Evolutionary conservation across 108 stramenopile species (phyloP).

Genomic region (Cyclotella baltica): DNA sequence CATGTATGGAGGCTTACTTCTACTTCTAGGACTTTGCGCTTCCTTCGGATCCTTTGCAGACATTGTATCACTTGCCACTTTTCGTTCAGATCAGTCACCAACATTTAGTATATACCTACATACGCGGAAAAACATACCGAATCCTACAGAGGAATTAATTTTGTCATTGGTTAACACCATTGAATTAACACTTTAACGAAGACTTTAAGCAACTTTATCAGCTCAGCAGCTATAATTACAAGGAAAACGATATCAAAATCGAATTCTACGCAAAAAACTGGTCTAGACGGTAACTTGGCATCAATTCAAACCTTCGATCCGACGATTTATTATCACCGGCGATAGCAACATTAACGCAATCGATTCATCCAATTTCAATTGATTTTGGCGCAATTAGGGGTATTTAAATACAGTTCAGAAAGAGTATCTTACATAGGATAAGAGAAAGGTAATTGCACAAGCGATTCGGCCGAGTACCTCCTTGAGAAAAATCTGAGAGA

Average conservation of each 20-base stretch:
- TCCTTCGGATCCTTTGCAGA: too few relatives aligned
- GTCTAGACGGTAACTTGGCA: background rate
- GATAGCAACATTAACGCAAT: too few relatives aligned
- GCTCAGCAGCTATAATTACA: background rate
- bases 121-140: background rate
- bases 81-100: slow-evolving; percentile 4
- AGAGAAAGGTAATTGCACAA: too few relatives aligned
- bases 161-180: background rate
- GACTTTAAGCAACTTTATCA: background rate
- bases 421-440: too few relatives aligned
- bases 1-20: too few relatives aligned
- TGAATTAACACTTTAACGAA: background rate
- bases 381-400: too few relatives aligned
- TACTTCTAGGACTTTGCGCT: too few relatives aligned
- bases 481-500: too few relatives aligned
- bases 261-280: slow-evolving; percentile 9
- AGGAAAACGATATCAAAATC: background rate
- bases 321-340: too few relatives aligned
- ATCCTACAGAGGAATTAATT: slow-evolving; percentile 6
- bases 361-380: background rate
- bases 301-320: background rate
- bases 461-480: too few relatives aligned
- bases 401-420: too few relatives aligned
- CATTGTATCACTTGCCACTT: too few relatives aligned
- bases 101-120: slow-evolving; percentile 5